phyloP scores from a whole-genome alignment of 768 basidiomycete genomes.

The Cubamyces sp. region DNA sequence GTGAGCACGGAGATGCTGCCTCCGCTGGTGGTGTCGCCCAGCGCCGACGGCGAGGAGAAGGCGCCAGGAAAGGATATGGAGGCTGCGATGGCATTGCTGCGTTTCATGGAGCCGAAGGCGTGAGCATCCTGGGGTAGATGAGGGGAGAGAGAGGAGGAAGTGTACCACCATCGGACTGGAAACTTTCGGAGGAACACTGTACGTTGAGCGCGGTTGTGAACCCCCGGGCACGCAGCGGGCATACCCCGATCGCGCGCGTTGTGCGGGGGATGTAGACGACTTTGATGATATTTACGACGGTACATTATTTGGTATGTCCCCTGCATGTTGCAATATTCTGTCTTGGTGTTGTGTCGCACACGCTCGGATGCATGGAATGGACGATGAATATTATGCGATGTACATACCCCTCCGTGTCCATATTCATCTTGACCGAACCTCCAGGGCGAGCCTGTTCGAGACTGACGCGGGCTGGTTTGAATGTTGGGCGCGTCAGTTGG shows the following conservation, averaged over 20 bases:
- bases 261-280: conserved; percentile 10
- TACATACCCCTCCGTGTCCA: not conserved
- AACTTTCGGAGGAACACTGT: conserved; percentile 11
- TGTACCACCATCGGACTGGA: conserved; percentile 19
- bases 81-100: conserved; percentile 29
- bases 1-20: conserved; percentile 24
- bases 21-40: conserved; percentile 9
- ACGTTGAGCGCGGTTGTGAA: conserved; percentile 2
- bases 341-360: conserved; percentile 11
- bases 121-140: not conserved
- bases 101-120: conserved; percentile 26
- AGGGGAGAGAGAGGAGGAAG: not conserved
- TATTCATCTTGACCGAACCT: no score
- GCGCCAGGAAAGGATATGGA: conserved; percentile 27
- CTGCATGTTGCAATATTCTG: not conserved
- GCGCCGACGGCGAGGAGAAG: conserved; percentile 4
- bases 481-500: not conserved
- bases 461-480: not conserved
- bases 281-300: conserved; percentile 23
- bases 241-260: no score
- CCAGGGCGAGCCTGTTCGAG: no score
- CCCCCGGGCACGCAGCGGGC: no score
- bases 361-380: conserved; percentile 4
- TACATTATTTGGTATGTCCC: conserved; percentile 11
- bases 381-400: not conserved